Evolutionary conservation across 768 basidiomycete genomes (phyloP).

Genomic region (Pleurotus pulmonarius): DNA sequence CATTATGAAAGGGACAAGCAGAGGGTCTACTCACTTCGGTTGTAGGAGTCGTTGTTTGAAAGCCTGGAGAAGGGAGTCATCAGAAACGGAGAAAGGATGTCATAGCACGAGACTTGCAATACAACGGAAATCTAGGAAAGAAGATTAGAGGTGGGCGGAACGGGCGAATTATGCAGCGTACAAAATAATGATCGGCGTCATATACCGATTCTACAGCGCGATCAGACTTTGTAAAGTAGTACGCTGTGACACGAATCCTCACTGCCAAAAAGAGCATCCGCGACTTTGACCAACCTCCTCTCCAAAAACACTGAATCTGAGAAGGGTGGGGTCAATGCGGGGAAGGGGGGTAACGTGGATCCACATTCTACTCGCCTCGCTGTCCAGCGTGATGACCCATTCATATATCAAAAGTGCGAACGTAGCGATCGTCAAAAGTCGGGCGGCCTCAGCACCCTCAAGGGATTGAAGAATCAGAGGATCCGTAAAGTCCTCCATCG

Average conservation of each 20-base stretch:
- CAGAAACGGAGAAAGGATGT: not conserved
- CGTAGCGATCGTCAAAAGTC: conserved; percentile 6
- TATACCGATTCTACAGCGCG: conserved; percentile 28
- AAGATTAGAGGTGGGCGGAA: conserved; percentile 3
- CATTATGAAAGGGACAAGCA: not conserved
- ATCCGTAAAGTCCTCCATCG: conserved; percentile 1
- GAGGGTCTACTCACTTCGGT: conserved; percentile 15
- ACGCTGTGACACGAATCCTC: conserved; percentile 6
- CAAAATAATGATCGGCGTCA: conserved; percentile 22
- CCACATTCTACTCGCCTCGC: conserved; percentile 24
- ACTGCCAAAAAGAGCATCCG: conserved; percentile 35
- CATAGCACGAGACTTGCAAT: conserved; percentile 12
- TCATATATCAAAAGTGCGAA: conserved; percentile 19
- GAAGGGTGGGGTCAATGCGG: not conserved
- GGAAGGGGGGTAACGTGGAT: not conserved
- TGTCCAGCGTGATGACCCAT: conserved; percentile 31
- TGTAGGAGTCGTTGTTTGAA: conserved; percentile 21
- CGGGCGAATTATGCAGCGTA: conserved; percentile 9
- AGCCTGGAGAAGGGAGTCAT: conserved; percentile 13
- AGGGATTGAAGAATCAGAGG: not conserved
- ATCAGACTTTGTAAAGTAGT: not conserved
- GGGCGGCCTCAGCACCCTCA: conserved; percentile 5
- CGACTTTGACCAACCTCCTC: conserved; percentile 29
- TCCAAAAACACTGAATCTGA: conserved; percentile 38
- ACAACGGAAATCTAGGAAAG: conserved; percentile 13